Base-by-base conservation (phyloP, 306 rosid species). In the Delonix regia region DNA sequence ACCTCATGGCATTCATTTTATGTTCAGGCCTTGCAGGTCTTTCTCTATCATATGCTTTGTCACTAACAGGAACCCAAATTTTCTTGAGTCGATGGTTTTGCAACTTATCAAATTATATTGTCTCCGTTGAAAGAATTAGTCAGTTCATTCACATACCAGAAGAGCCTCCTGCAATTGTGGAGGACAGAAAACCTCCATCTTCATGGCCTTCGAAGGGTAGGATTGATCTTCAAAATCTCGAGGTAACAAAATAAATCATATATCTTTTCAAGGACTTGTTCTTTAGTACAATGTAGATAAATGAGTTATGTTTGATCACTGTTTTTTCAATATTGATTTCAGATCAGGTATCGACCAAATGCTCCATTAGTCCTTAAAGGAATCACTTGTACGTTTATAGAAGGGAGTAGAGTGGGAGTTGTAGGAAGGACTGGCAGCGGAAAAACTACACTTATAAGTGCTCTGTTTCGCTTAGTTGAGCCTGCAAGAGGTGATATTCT, bases 381-480 rank as follows among this genome's bases (percentile, higher is more conserved):
- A 25, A 87, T 92, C 55, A 78, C 89, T 9, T 92, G 95, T 81
- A 87, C 85, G n/a, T 85, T 92, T 69, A 49, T 64, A 68, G 95
- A 87, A 81, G 87, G 90, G 71, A 84, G 73, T 22, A 81, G 80
- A 77, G 93, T 88, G 16, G 90, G 94, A 81, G 85, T 92, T 63
- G 93, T 90, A 22, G 97, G 94, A 81, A 88, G 93, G 57, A 92
- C 93, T 27, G 93, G 95, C 79, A 85, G 93, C 14, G 90, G 93
- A 10, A 92, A 90, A 85, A 90, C 89, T 4, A 90, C 92, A 4
- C 88, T 92, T 14, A 90, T 88, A 68, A 92, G 89, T 74, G 95
- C 95, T 73, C 69, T 92, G 81, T 87, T 90, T 74, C 90, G 82
- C 48, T 81, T 90, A 55, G 95, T 92, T 78, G 97, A 92, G 82